phyloP scores from a whole-genome alignment of 805 yeast species.

The Wickerhamiella qilinensis region DNA sequence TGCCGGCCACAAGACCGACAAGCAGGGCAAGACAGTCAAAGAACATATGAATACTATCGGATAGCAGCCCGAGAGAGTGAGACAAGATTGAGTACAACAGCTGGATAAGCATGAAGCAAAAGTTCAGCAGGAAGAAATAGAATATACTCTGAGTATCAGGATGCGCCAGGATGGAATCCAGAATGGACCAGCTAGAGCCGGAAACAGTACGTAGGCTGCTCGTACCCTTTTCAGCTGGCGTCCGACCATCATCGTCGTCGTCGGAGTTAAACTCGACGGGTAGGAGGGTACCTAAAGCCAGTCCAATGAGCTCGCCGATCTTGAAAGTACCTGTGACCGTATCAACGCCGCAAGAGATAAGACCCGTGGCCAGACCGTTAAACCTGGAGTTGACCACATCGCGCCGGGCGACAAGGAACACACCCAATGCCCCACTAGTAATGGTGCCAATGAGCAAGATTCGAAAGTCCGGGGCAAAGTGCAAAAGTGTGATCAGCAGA shows the following conservation, averaged over 20 bases:
- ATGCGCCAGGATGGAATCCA: slow-evolving; percentile 28
- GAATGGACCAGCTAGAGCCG: slow-evolving; percentile 12
- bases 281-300: not conserved
- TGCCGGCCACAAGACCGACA: slow-evolving; percentile 77
- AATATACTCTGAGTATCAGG: slow-evolving; percentile 78
- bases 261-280: not conserved
- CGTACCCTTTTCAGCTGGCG: not conserved
- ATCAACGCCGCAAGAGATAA: slow-evolving; percentile 10
- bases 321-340: slow-evolving; percentile 1
- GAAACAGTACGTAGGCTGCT: not conserved
- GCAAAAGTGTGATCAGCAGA: slow-evolving; percentile 8
- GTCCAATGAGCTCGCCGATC: not conserved
- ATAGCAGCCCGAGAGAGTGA: slow-evolving; percentile 74
- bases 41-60: slow-evolving; percentile 94
- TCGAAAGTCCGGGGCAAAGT: slow-evolving; percentile 4
- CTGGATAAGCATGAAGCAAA: slow-evolving; percentile 90
- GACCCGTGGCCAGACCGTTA: slow-evolving; percentile 12
- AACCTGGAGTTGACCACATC: slow-evolving; percentile 15
- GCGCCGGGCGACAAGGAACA: slow-evolving; percentile 17
- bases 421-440: slow-evolving; percentile 18
- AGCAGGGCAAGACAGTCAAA: slow-evolving; percentile 84
- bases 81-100: slow-evolving; percentile 82
- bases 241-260: not conserved
- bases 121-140: slow-evolving; percentile 67
- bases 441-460: slow-evolving; percentile 12